phyloP scores from a whole-genome alignment of 2,329 filamentous ascomycete genomes.

The Tolypocladium ovalisporum region DNA sequence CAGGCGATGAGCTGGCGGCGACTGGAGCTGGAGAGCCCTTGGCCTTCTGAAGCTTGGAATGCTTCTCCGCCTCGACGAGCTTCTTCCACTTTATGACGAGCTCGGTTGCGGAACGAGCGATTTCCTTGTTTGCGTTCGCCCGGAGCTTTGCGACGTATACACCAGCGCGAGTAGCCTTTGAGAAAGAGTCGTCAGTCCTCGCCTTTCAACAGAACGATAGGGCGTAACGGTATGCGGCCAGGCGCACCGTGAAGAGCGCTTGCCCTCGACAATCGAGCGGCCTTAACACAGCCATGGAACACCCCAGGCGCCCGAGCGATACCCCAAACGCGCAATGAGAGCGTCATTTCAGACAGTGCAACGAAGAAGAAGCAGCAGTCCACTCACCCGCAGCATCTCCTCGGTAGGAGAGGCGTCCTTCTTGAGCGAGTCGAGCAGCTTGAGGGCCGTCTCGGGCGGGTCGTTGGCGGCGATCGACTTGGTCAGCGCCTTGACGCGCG shows the following conservation, averaged over 20 bases:
- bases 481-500: conserved; percentile 65
- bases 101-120: conserved; percentile 65
- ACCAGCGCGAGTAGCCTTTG: conserved; percentile 74
- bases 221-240: not conserved
- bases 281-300: not conserved
- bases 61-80: conserved; percentile 57
- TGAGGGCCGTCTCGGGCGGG: conserved; percentile 58
- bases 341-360: not conserved
- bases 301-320: not conserved
- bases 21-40: conserved; percentile 31
- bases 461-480: conserved; percentile 72
- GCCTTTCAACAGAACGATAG: not conserved
- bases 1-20: conserved; percentile 41
- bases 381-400: conserved; percentile 68
- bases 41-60: conserved; percentile 30
- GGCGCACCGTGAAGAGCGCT: not conserved
- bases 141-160: conserved; percentile 76
- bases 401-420: conserved; percentile 75
- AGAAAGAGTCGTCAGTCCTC: not conserved
- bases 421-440: conserved; percentile 68
- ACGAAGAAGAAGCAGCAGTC: not conserved
- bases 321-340: not conserved
- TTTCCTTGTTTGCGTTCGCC: conserved; percentile 68
- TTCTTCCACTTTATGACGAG: conserved; percentile 84
- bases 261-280: too few species aligned